Percentiles rank a stretch among this genome's conserved stretches.
Evolutionary conservation across 805 yeast genomes (phyloP).

Genomic region (Jamesozyma gamospora): DNA sequence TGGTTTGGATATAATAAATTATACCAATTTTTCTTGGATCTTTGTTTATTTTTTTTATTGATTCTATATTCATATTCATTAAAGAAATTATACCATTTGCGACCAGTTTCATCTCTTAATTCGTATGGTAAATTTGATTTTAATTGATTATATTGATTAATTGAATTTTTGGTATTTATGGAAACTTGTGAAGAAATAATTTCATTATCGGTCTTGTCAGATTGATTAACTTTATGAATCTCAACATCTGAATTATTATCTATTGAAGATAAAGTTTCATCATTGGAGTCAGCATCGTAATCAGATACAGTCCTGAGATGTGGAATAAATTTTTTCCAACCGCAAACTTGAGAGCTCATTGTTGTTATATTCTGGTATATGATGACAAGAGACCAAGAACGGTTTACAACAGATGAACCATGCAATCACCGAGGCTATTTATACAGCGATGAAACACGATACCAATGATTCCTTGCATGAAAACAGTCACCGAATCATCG

Average conservation of each 20-base stretch:
- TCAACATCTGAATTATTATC: neutral
- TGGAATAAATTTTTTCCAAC: conserved; percentile 19
- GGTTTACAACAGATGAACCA: no score
- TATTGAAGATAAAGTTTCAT: neutral
- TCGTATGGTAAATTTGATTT: conserved; percentile 30
- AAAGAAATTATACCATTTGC: conserved; percentile 39
- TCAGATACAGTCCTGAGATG: conserved; percentile 19
- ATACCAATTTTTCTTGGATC: conserved; percentile 27
- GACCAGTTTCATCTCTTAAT: conserved; percentile 31
- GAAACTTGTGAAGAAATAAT: neutral
- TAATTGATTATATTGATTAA: conserved; percentile 6
- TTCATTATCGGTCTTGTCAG: no score
- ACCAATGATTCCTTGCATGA: no score
- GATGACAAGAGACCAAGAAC: no score
- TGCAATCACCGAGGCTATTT: no score
- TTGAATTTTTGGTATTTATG: neutral
- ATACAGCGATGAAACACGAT: no score
- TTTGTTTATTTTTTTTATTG: conserved; percentile 24
- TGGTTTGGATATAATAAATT: conserved; percentile 29
- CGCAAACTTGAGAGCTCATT: neutral
- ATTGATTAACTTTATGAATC: neutral
- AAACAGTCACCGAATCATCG: no score
- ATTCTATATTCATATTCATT: conserved; percentile 44
- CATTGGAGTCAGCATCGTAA: neutral
- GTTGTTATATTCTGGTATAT: neutral